These are phyloP conservation scores for Exidia glandulosa DNA, from an alignment of 768 basidiomycete species.

Conservation along the genomic window DNA sequence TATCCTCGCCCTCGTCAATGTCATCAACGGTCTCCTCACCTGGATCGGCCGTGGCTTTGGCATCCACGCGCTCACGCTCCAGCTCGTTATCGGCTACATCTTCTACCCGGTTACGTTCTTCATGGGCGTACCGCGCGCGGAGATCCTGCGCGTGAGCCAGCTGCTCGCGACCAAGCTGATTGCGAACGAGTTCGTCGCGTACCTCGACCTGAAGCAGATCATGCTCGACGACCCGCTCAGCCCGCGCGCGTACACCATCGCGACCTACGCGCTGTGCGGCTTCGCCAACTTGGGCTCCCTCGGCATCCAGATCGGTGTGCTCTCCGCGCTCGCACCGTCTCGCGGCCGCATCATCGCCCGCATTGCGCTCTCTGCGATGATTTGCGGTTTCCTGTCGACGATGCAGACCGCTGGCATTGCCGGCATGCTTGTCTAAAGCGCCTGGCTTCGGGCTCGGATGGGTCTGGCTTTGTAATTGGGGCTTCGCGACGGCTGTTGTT, in stretches of 20 bases:
- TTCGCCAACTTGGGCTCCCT: constrained; percentile 82
- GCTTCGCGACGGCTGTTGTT: no score
- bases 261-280: constrained; percentile 81
- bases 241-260: constrained; percentile 67
- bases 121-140: constrained; percentile 65
- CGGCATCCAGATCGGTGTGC: constrained; percentile 77
- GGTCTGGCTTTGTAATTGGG: no score
- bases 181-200: constrained; percentile 80
- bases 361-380: constrained; percentile 56
- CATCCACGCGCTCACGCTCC: constrained; percentile 69
- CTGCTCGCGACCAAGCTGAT: constrained; percentile 80
- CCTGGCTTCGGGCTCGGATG: no score
- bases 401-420: constrained; percentile 51
- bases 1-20: constrained; percentile 69
- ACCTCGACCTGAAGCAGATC: constrained; percentile 42
- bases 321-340: constrained; percentile 57
- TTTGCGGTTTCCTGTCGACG: constrained; percentile 55
- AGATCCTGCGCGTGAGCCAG: constrained; percentile 71
- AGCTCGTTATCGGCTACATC: constrained; percentile 76
- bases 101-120: constrained; percentile 85
- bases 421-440: constrained; percentile 24
- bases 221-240: constrained; percentile 44
- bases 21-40: constrained; percentile 74
- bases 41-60: constrained; percentile 85
- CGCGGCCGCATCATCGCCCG: constrained; percentile 60